Conservation (phyloP, 2,329 filamentous ascomycete genomes). For the Trichophyton equinum region DNA sequence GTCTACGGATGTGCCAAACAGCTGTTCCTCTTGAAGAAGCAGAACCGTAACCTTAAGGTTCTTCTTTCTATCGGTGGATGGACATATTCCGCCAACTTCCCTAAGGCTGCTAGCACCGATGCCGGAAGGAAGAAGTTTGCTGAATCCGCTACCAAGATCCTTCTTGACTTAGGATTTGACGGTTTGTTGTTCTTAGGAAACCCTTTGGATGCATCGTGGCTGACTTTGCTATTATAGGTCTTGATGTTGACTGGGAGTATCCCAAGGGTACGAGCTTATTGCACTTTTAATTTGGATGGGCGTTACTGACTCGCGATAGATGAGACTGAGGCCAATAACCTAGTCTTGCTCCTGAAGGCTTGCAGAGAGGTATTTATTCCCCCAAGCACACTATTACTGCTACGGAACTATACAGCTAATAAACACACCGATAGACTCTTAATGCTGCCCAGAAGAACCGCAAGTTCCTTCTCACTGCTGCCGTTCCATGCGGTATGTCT, state of each 20-base stretch:
- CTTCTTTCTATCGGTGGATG: constrained; percentile 75
- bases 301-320: constrained; percentile 20
- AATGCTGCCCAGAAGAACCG: constrained; percentile 17
- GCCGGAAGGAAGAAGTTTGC: constrained; percentile 55
- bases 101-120: constrained; percentile 50
- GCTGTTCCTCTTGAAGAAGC: constrained; percentile 61
- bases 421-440: not conserved
- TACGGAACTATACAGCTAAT: not conserved
- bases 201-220: not conserved
- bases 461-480: constrained; percentile 39
- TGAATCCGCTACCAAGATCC: constrained; percentile 55
- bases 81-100: constrained; percentile 69
- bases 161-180: constrained; percentile 67
- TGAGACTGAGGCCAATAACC: constrained; percentile 32
- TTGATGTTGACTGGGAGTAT: constrained; percentile 40
- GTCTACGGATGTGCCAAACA: constrained; percentile 69
- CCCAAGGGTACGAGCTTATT: constrained; percentile 23
- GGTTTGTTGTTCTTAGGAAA: constrained; percentile 17
- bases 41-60: constrained; percentile 61
- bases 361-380: constrained; percentile 26
- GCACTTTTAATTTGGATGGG: not conserved
- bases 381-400: not conserved
- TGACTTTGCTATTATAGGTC: constrained; percentile 16
- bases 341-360: constrained; percentile 32
- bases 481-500: constrained; percentile 34